phyloP scores from a whole-genome alignment of 2,329 filamentous ascomycete genomes.

The Diatrype stigma region DNA sequence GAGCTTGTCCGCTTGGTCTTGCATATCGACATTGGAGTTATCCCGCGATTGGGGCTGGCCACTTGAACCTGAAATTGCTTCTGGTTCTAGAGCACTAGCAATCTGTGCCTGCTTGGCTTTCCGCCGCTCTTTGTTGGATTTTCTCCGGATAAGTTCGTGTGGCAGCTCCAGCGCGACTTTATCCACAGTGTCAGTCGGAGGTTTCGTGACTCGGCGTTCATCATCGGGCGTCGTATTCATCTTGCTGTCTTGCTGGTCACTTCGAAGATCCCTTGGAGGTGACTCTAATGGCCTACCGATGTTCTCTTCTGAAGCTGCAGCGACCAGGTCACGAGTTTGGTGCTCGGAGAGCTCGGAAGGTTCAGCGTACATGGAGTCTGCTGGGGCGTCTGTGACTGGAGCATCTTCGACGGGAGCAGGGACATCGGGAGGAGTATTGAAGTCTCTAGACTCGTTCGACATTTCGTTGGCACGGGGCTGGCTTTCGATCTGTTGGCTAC shows the following conservation, averaged over 20 bases:
- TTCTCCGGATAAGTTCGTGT: slow-evolving; percentile 24
- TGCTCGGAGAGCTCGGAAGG: not conserved
- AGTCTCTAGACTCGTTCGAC: slow-evolving; percentile 1
- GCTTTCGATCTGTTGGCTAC: slow-evolving; percentile 2
- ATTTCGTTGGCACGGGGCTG: slow-evolving; percentile 28
- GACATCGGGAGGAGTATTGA: slow-evolving; percentile 2
- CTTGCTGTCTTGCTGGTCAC: too few relatives aligned
- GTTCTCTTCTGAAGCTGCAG: slow-evolving; percentile 9
- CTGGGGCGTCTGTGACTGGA: not conserved
- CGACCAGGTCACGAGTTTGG: not conserved
- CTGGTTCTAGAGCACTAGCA: slow-evolving; percentile 4
- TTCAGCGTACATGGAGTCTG: not conserved
- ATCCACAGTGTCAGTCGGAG: not conserved
- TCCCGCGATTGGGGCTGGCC: slow-evolving; percentile 12
- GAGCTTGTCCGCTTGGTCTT: slow-evolving; percentile 1
- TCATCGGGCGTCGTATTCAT: too few relatives aligned
- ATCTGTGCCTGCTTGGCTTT: slow-evolving; percentile 16
- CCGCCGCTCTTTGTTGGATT: slow-evolving; percentile 40
- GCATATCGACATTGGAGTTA: slow-evolving; percentile 12
- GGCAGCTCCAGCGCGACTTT: not conserved
- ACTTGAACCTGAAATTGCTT: slow-evolving; percentile 1
- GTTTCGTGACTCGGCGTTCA: too few relatives aligned
- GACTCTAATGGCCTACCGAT: slow-evolving; percentile 29
- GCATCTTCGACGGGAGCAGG: not conserved
- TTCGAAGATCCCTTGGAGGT: slow-evolving; percentile 7